phyloP scores from a whole-genome alignment of 2,329 filamentous ascomycete species.

The Aspergillus sp. region DNA sequence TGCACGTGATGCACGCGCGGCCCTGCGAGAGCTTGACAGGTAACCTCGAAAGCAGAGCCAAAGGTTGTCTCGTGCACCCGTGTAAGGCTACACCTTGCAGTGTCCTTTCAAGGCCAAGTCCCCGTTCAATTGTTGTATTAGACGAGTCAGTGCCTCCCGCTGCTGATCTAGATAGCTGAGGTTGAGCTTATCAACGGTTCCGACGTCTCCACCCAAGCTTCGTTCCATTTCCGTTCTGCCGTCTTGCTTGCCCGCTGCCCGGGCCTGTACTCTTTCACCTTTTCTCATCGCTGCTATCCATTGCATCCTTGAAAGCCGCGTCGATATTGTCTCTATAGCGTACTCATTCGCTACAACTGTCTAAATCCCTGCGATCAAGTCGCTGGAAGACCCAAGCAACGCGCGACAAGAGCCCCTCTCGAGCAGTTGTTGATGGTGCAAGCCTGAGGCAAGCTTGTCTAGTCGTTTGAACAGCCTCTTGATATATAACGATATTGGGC shows the following conservation, averaged over 20 bases:
- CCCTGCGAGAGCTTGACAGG: neutral
- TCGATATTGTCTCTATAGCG: neutral
- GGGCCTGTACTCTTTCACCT: neutral
- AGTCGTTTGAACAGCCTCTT: neutral
- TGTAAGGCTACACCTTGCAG: neutral
- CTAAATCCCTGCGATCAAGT: neutral
- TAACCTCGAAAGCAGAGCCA: neutral
- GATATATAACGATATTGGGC: neutral
- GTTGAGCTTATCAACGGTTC: slow-evolving; percentile 4
- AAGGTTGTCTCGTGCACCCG: neutral
- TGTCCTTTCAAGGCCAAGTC: neutral
- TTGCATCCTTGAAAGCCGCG: neutral
- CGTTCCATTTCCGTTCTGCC: neutral
- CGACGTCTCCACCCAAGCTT: slow-evolving; percentile 5
- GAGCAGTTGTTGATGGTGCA: neutral
- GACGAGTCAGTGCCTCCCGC: no score
- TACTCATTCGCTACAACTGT: neutral
- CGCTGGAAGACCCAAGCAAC: neutral
- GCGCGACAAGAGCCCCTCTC: neutral
- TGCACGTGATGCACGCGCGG: slow-evolving; percentile 4
- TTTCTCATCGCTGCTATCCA: neutral
- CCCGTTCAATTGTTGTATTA: neutral
- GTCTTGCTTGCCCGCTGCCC: neutral
- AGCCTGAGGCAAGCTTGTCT: neutral
- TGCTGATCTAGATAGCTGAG: neutral